phyloP scores from a whole-genome alignment of 192 early-diverging fungal genomes.

The Diversispora epigaea region DNA sequence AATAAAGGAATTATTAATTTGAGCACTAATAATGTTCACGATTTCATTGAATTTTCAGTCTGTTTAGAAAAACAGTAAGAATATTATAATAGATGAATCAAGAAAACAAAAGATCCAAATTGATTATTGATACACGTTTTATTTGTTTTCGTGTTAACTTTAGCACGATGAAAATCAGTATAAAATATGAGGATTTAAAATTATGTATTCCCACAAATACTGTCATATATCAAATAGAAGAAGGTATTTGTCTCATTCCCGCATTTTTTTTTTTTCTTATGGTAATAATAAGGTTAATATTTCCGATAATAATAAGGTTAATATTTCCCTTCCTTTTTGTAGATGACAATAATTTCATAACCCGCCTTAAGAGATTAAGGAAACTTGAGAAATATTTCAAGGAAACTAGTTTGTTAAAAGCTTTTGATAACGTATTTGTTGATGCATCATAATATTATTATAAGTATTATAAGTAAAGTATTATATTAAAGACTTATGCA shows the following conservation, averaged over 20 bases:
- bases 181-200: constrained; percentile 1
- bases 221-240: not conserved
- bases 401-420: not conserved
- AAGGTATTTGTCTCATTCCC: not conserved
- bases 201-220: not conserved
- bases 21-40: not conserved
- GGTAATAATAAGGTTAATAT: too few species aligned
- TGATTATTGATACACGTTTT: too few species aligned
- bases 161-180: not conserved
- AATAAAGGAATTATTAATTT: not conserved
- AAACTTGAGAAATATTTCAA: not conserved
- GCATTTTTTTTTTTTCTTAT: too few species aligned
- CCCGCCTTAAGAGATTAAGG: not conserved
- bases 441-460: not conserved
- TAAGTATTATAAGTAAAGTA: not conserved
- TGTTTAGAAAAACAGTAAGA: not conserved
- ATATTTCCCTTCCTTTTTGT: not conserved
- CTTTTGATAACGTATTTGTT: not conserved
- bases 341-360: not conserved
- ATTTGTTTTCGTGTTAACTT: not conserved
- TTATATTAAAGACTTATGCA: too few species aligned
- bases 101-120: too few species aligned
- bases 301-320: too few species aligned
- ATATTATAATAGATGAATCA: too few species aligned
- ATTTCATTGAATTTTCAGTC: not conserved